Evolutionary conservation across 768 basidiomycete genomes (phyloP), one percentile per base, ranked within the genome.

Genomic region (Lentinula boryana): DNA sequence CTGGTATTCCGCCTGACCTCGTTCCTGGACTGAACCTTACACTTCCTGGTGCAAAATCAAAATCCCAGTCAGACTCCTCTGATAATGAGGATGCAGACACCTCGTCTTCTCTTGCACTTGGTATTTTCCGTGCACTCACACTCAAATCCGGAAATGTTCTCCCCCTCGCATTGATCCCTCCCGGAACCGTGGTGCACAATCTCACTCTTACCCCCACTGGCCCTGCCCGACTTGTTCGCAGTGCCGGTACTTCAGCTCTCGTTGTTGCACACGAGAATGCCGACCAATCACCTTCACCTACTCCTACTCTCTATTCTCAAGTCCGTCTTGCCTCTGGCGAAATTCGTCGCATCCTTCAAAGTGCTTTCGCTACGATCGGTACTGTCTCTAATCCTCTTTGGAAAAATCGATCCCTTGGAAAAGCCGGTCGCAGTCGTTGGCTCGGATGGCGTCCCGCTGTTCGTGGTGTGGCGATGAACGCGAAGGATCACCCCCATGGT

Each of bases 401-500:
- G 87, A 92, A 93, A 72, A 85, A 88, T 63, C 78, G 87, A 13
- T 85, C 77, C 48, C 74, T 98, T 36, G 97, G 95, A 13, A 99
- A 98, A 74, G 97, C 97, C 6, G 97, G 97, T 33, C 76, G 96
- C 65, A 78, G 79, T 44, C 80, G 95, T 40, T 95, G 93, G 93
- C 74, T 98, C 18, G 95, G 95, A 16, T 76, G 85, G 69, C 74
- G 92, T 65, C 95, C 95, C 0, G 81, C 82, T 35, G 93, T 96
- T 50, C 87, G 95, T 73, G 95, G 95, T 86, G 87, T 97, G 65
- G 95, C 95, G 46, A 96, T 96, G 95, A 98, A 97, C 73, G 89
- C 93, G 86, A 83, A 81, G 58, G 93, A 95, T 74, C 93, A 95
- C 74, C 95, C 96, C 63, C 95, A 97, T 71, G 95, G 95, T 74